phyloP scores from a whole-genome alignment of 805 yeast genomes.

The Isabelozyma pseudorhagii region DNA sequence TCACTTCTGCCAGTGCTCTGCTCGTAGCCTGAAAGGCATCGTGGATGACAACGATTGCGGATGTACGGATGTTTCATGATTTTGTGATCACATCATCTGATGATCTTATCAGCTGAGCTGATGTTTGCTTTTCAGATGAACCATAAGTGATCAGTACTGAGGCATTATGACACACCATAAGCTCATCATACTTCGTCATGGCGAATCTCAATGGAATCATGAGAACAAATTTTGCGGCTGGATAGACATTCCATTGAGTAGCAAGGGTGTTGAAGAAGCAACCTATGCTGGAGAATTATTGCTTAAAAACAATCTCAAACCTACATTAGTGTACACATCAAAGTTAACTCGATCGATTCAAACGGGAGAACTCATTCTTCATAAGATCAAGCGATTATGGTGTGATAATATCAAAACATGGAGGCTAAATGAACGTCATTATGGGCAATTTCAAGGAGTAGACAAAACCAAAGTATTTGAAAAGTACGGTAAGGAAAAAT shows the following conservation, averaged over 20 bases:
- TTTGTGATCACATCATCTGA: too few species aligned
- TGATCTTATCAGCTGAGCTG: too few species aligned
- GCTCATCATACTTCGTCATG: constrained; percentile 42
- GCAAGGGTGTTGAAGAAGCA: constrained; percentile 38
- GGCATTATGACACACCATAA: constrained; percentile 19
- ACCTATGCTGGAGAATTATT: constrained; percentile 36
- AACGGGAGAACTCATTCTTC: constrained; percentile 37
- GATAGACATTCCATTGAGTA: constrained; percentile 40
- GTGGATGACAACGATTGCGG: too few species aligned
- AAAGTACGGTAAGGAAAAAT: constrained; percentile 30
- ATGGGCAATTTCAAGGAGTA: constrained; percentile 40
- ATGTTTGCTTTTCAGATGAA: too few species aligned
- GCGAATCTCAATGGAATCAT: constrained; percentile 43
- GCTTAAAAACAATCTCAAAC: constrained; percentile 20
- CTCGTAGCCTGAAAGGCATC: too few species aligned
- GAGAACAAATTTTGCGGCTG: constrained; percentile 45
- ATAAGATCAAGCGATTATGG: constrained; percentile 29
- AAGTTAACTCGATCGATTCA: constrained; percentile 38
- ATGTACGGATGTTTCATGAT: too few species aligned
- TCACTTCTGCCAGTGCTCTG: too few species aligned
- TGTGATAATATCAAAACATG: constrained; percentile 36
- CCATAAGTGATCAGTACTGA: too few species aligned
- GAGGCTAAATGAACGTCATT: constrained; percentile 44
- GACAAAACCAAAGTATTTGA: constrained; percentile 34
- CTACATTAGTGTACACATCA: constrained; percentile 35